These are phyloP conservation scores for Phlebiopsis gigantea DNA, from an alignment of 768 basidiomycete genomes.

Conservation along the genomic window DNA sequence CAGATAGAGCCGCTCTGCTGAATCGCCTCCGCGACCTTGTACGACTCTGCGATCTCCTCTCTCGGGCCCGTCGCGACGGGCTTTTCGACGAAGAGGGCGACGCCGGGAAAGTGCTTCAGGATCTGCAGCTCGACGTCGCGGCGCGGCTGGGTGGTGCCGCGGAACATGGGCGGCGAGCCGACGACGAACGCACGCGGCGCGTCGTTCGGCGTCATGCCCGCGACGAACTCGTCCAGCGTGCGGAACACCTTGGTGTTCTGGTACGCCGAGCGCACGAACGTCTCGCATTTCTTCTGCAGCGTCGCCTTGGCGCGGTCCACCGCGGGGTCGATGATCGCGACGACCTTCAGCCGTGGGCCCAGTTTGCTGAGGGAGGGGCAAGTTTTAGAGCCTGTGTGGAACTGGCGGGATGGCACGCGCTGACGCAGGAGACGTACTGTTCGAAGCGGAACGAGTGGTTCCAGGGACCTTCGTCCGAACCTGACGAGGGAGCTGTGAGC, in stretches of 20 bases:
- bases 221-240: slow-evolving; percentile 80
- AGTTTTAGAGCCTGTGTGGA: not conserved
- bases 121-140: slow-evolving; percentile 87
- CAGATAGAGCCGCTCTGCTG: slow-evolving; percentile 68
- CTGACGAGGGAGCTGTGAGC: slow-evolving; percentile 30
- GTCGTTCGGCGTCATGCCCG: slow-evolving; percentile 56
- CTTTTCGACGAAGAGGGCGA: slow-evolving; percentile 90
- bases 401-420: not conserved
- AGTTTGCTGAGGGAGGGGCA: slow-evolving; percentile 88
- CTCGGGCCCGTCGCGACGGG: slow-evolving; percentile 80
- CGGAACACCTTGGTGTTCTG: slow-evolving; percentile 81
- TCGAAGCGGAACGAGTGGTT: slow-evolving; percentile 90
- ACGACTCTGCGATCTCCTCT: slow-evolving; percentile 61
- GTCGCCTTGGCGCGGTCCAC: slow-evolving; percentile 74
- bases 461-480: slow-evolving; percentile 87
- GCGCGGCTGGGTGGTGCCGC: slow-evolving; percentile 69
- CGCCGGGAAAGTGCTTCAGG: slow-evolving; percentile 80
- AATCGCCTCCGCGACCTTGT: slow-evolving; percentile 69
- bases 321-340: slow-evolving; percentile 90
- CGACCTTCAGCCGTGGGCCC: slow-evolving; percentile 91
- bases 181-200: slow-evolving; percentile 81
- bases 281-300: slow-evolving; percentile 85
- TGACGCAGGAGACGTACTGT: slow-evolving; percentile 47
- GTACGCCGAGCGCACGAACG: slow-evolving; percentile 92
- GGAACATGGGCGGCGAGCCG: slow-evolving; percentile 91